Percentiles rank a stretch among this genome's conserved stretches.
Evolutionary conservation across 2,329 filamentous ascomycete species (phyloP).

Genomic region (Aspergillus intermedius): DNA sequence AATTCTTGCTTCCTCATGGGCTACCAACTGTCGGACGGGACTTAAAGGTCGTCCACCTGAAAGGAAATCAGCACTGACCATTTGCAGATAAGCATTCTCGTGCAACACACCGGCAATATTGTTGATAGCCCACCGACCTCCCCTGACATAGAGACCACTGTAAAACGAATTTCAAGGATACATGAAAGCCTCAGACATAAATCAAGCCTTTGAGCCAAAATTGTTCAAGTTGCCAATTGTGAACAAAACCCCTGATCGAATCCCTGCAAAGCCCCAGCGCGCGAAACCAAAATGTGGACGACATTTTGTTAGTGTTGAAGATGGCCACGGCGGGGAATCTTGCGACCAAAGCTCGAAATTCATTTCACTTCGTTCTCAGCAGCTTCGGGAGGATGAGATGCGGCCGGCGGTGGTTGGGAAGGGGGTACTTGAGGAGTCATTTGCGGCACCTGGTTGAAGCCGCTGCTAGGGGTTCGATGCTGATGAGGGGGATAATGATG

Average conservation of each 20-base stretch:
- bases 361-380: conserved; percentile 46
- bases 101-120: no score
- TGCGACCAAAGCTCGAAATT: conserved; percentile 7
- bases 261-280: conserved; percentile 3
- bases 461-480: conserved; percentile 51
- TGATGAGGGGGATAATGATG: conserved; percentile 57
- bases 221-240: conserved; percentile 1
- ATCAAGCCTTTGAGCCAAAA: background rate
- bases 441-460: conserved; percentile 45
- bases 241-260: conserved; percentile 1
- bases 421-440: conserved; percentile 39
- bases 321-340: conserved; percentile 2
- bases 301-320: conserved; percentile 2
- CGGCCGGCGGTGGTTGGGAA: conserved; percentile 26
- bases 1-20: no score
- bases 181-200: background rate
- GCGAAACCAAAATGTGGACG: conserved; percentile 2
- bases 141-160: no score
- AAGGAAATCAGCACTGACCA: no score
- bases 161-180: background rate
- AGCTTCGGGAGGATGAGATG: conserved; percentile 36
- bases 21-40: no score
- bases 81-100: no score
- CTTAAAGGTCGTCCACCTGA: no score
- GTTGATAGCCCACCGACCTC: no score